Conservation (phyloP, 208 protist genomes). For the Crithidia thermophila region DNA sequence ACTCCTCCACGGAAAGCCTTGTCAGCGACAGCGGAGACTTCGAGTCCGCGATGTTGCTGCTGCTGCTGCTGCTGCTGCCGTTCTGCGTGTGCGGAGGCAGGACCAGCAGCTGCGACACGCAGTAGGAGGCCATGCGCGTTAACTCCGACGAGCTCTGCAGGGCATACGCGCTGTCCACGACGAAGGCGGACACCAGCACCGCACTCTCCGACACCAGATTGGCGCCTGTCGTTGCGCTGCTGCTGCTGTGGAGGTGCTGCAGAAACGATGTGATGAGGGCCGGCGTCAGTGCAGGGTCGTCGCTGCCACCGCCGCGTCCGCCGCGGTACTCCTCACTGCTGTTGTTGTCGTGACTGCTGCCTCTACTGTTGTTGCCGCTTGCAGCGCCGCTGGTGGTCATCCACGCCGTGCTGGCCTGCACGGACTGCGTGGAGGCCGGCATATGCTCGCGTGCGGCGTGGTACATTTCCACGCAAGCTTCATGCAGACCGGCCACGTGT, state of each 20-base stretch:
- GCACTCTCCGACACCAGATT: constrained; percentile 8
- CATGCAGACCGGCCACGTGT: constrained; percentile 56
- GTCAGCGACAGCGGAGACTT: neutral
- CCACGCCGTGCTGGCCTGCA: constrained; percentile 8
- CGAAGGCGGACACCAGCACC: constrained; percentile 47
- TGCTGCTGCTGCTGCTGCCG: too few species aligned
- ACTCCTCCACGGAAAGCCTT: neutral
- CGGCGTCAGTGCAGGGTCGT: too few species aligned
- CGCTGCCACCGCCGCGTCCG: neutral
- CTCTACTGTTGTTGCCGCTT: neutral
- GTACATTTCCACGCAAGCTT: constrained; percentile 50
- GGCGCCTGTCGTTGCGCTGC: too few species aligned
- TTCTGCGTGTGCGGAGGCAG: neutral
- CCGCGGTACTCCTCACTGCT: neutral
- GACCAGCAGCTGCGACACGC: constrained; percentile 28
- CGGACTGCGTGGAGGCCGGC: neutral
- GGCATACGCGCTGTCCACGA: constrained; percentile 79
- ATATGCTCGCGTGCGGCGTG: constrained; percentile 43
- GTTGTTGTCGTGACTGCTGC: neutral
- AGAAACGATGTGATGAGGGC: too few species aligned
- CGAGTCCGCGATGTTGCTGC: neutral
- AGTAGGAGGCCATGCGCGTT: constrained; percentile 49
- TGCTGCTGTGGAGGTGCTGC: too few species aligned
- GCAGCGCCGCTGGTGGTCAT: neutral
- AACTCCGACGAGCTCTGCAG: constrained; percentile 45